Base-by-base conservation (phyloP, 1,284 basidiomycete species). In the Pseudozyma flocculosa region DNA sequence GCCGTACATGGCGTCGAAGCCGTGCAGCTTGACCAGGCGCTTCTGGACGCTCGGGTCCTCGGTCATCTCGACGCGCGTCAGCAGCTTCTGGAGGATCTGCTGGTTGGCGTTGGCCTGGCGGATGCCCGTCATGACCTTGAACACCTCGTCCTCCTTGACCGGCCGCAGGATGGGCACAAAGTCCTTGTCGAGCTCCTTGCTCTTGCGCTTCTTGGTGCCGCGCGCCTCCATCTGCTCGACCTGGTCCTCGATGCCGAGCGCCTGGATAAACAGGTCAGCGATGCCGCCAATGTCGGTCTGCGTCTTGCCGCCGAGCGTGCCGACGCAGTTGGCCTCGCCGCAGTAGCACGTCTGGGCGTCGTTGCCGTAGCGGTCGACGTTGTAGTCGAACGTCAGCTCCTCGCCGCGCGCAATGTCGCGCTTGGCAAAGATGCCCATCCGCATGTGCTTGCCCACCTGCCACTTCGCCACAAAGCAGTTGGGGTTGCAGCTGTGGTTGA, bases 381-480 rank as follows among this genome's bases (percentile, higher is more conserved):
- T 99, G 79, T 99, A 99, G 80, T 99, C 97, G 83, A 98, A 99
- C 0, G 94, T 98, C 61, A 99, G 81, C 80, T 99, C 95, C 77
- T 98, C 95, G 61, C 91, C 81, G 74, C 85, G 84, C 74, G 83
- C 79, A 67, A 98, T 89, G 58, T 84, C 79, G 54, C 94, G 84
- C 75, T 89, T 93, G 22, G 94, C 87, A 75, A 98, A 99, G 69
- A 99, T 97, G 44, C 94, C 94, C 95, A 97, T 98, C 30, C 94
- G 87, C 68, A 98, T 87, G 65, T 89, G 85, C 30, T 85, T 82
- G 11, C 90, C 94, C 14, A 98, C 86, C 17, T 92, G 92, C 95
- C 95, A 99, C 80, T 96, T 97, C 40, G 92, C 92, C n/a, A 99
- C 94, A 75, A 91, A 95, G 78, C 92, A 97, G 74, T 98, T 99